Conservation (phyloP, 257 asterid species). For the Buddleja alternifolia region DNA sequence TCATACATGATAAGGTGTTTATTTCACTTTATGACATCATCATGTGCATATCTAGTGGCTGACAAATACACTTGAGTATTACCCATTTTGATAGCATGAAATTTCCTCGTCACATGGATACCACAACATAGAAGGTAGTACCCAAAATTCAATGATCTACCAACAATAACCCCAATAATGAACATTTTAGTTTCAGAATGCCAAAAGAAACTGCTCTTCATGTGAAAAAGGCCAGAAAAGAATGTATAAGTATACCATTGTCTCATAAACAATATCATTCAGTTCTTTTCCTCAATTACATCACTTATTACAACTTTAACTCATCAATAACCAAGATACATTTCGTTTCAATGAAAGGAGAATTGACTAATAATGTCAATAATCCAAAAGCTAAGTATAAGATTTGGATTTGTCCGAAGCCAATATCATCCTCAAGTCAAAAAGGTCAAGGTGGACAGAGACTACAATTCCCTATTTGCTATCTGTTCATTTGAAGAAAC, state of each 20-base stretch:
- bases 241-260: not conserved
- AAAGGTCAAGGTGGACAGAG: slow-evolving; percentile 28
- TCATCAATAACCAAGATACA: not conserved
- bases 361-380: not conserved
- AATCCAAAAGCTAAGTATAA: slow-evolving; percentile 4
- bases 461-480: slow-evolving; percentile 19
- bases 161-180: not conserved
- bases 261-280: slow-evolving; percentile 6
- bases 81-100: too few species aligned
- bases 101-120: too few species aligned
- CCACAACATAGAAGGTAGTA: too few species aligned
- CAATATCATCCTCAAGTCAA: slow-evolving; percentile 25
- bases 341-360: not conserved
- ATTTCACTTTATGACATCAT: too few species aligned
- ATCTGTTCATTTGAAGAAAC: not conserved
- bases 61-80: too few species aligned
- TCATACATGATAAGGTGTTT: too few species aligned
- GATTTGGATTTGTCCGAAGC: slow-evolving; percentile 18
- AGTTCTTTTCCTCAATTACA: not conserved
- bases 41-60: too few species aligned
- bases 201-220: not conserved
- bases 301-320: not conserved
- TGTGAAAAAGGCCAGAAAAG: not conserved
- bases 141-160: too few species aligned
- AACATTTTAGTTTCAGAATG: not conserved